phyloP scores from a whole-genome alignment of 441 rosid species.

The Gossypium trilobum region DNA sequence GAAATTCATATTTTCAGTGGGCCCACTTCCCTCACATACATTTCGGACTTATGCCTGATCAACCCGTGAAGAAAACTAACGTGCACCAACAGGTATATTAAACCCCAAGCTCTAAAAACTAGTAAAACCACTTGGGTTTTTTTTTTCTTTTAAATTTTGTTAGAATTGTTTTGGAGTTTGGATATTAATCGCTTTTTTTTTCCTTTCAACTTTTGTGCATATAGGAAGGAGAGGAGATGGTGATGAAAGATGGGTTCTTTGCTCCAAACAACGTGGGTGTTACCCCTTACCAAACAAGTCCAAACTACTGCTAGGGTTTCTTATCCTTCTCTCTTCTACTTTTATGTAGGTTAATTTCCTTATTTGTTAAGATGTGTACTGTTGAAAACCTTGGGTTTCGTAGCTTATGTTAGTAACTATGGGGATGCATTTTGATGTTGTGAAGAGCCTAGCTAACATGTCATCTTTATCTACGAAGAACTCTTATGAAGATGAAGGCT shows the following conservation, averaged over 20 bases:
- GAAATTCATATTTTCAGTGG: constrained; percentile 45
- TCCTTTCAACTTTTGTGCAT: background rate
- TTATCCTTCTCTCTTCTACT: constrained; percentile 5
- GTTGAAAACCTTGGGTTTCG: background rate
- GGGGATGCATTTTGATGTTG: constrained; percentile 17
- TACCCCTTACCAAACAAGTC: constrained; percentile 39
- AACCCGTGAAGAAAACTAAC: constrained; percentile 82
- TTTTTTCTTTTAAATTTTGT: background rate
- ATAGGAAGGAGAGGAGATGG: constrained; percentile 69
- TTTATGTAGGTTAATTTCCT: background rate
- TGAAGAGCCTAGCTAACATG: background rate
- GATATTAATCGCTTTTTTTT: background rate
- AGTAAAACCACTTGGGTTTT: background rate
- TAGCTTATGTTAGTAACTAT: constrained; percentile 3
- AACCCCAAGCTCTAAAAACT: constrained; percentile 12
- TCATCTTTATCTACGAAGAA: background rate
- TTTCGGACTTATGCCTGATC: constrained; percentile 96
- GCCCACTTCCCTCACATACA: constrained; percentile 99
- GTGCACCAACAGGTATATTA: constrained; percentile 58
- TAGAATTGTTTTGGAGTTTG: background rate
- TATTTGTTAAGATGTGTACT: background rate
- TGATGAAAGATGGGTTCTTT: constrained; percentile 72
- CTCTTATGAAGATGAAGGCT: constrained; percentile 11
- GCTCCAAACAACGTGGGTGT: constrained; percentile 59
- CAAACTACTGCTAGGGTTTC: constrained; percentile 17